These are phyloP conservation scores for Mycena rosella DNA, from an alignment of 768 basidiomycete genomes.

Conservation along the genomic window DNA sequence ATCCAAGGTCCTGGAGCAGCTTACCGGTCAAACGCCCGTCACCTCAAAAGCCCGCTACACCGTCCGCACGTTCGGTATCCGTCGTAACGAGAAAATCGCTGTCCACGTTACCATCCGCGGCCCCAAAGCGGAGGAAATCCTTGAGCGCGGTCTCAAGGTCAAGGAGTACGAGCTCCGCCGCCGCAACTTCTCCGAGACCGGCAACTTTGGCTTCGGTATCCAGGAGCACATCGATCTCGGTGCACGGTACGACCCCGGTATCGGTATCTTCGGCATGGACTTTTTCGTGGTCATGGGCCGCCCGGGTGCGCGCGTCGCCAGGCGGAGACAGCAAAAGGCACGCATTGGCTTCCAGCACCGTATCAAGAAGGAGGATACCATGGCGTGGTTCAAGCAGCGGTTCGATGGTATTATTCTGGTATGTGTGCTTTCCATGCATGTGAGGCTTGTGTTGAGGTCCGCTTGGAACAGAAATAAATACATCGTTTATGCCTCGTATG, in stretches of 20 bases:
- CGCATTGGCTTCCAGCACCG: constrained; percentile 90
- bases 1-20: constrained; percentile 98
- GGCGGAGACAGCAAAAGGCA: constrained; percentile 90
- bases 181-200: constrained; percentile 98
- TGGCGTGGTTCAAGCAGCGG: constrained; percentile 99
- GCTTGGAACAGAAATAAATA: constrained; percentile 33
- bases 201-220: constrained; percentile 99
- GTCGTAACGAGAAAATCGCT: constrained; percentile 99
- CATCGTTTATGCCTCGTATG: constrained; percentile 22
- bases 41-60: constrained; percentile 99
- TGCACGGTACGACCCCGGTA: constrained; percentile 97
- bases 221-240: constrained; percentile 99
- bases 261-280: constrained; percentile 99
- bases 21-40: constrained; percentile 99
- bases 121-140: constrained; percentile 99
- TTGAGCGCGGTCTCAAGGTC: constrained; percentile 98
- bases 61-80: constrained; percentile 98
- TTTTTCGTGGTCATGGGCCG: constrained; percentile 99
- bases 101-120: constrained; percentile 99
- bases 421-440: constrained; percentile 45
- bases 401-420: constrained; percentile 98
- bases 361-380: constrained; percentile 95
- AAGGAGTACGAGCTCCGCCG: constrained; percentile 99
- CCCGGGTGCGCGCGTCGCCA: constrained; percentile 91
- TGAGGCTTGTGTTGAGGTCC: constrained; percentile 5